Base-by-base conservation (phyloP, 1,284 basidiomycete species). In the Volvariella volvacea region DNA sequence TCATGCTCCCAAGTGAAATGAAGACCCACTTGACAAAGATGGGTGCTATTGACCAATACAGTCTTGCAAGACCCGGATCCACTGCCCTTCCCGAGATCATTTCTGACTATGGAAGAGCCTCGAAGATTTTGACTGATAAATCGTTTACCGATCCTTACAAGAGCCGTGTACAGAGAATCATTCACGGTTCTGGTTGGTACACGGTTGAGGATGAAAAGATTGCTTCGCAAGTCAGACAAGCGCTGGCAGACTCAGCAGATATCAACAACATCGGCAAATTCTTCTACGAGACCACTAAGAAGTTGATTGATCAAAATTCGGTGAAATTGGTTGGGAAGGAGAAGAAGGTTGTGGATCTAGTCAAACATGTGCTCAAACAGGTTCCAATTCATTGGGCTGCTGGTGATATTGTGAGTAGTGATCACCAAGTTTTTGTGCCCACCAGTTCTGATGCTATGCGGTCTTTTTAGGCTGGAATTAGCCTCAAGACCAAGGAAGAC, bases 1-100 rank as follows among this genome's bases (percentile, higher is more conserved):
- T 93, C 50, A 82, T 90, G 77, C 84, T 83, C 6, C 78, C 91
- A 19, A 63, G 71, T 4, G 59, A 80, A 19, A 88, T 89, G 88
- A 64, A 74, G 49, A 61, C 55, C 2, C 61, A 79, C 57, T 63
- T 88, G 46, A 68, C 60, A 42, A 73, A 82, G 36, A 56, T 90
- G 43, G 73, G 73, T 17, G 65, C 74, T 28, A 50, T 67, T 15
- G 64, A 73, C 19, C 58, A 71, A 39, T 88, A 88, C 50, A 69
- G 76, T 46, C 41, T 78, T 17, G 56, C 58, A 22, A 68, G 76
- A 32, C 81, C 83, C 0, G 58, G 51, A 31, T 48, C 53, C 3
- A 54, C 57, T 17, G 41, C 50, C 1, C 41, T 58, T 1, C 44
- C 60, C 7, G 55, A 59, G 17, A 54, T 57, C 14, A 62, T 82